A percentile compares a stretch with the other conserved stretches of the same genome.
Evolutionary conservation across 2,329 filamentous ascomycete species (phyloP).

Genomic region (Tolypocladium guangdongense): DNA sequence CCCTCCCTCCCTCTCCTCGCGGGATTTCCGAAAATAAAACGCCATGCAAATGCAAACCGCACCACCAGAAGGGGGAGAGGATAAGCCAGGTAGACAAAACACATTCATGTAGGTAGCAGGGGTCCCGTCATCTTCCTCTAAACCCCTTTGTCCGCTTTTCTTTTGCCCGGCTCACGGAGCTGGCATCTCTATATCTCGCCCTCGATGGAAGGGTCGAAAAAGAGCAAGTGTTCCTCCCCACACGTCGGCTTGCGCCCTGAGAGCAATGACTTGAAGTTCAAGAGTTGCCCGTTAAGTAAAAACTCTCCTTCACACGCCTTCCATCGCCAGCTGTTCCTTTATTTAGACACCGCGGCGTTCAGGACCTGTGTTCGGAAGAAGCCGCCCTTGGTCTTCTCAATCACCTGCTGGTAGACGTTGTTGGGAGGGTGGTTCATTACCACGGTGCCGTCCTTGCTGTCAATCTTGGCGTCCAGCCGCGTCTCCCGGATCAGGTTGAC

Average conservation of each 20-base stretch:
- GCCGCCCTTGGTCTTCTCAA: constrained; percentile 95
- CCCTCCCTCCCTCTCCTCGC: constrained; percentile 15
- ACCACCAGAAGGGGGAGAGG: constrained; percentile 15
- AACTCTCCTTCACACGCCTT: not conserved
- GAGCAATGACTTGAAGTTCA: not conserved
- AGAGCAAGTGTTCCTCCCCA: not conserved
- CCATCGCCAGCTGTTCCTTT: constrained; percentile 8
- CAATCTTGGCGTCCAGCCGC: constrained; percentile 95
- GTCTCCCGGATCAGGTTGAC: constrained; percentile 98
- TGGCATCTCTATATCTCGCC: not conserved
- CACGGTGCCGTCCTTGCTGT: constrained; percentile 96
- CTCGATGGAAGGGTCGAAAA: not conserved
- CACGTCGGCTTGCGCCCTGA: not conserved
- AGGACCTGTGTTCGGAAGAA: constrained; percentile 98
- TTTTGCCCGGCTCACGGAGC: not conserved
- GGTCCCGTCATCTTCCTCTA: not conserved
- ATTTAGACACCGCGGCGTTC: constrained; percentile 52
- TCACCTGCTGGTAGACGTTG: constrained; percentile 98
- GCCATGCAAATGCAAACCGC: constrained; percentile 29
- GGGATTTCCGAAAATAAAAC: constrained; percentile 12
- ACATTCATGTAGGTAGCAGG: not conserved
- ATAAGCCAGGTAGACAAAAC: constrained; percentile 13
- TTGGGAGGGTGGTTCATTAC: constrained; percentile 99
- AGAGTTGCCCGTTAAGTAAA: not conserved
- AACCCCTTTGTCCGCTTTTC: not conserved